phyloP scores from a whole-genome alignment of 257 asterid species.

The Salvia miltiorrhiza region DNA sequence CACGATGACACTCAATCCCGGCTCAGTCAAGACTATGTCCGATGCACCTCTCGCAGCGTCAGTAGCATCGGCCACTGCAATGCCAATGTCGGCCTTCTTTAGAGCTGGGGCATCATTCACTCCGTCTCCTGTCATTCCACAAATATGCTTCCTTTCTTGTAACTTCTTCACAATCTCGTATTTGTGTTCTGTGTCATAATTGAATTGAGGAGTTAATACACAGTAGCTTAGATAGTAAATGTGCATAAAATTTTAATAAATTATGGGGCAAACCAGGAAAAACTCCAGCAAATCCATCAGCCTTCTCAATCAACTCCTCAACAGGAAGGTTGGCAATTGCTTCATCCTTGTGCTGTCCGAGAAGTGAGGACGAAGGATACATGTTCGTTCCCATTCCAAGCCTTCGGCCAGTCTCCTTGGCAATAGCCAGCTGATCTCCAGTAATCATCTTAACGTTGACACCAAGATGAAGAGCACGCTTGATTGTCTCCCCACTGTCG shows the following conservation, averaged over 20 bases:
- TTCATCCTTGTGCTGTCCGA: constrained; percentile 56
- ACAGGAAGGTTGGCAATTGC: constrained; percentile 36
- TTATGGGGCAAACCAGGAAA: constrained; percentile 39
- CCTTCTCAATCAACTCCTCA: constrained; percentile 54
- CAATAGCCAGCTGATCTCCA: constrained; percentile 64
- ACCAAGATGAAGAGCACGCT: constrained; percentile 64
- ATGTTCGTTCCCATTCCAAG: constrained; percentile 66
- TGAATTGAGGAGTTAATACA: neutral
- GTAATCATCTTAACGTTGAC: constrained; percentile 88
- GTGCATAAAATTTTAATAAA: neutral
- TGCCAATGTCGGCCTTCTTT: constrained; percentile 56
- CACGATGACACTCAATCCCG: constrained; percentile 52
- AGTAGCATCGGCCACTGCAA: constrained; percentile 61
- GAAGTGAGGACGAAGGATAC: constrained; percentile 63
- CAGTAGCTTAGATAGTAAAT: neutral
- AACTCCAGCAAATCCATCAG: constrained; percentile 65
- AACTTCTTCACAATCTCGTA: constrained; percentile 58
- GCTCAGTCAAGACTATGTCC: constrained; percentile 54
- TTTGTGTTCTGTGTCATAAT: constrained; percentile 38
- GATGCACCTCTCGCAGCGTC: constrained; percentile 59
- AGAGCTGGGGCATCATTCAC: constrained; percentile 64
- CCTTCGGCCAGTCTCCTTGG: constrained; percentile 57
- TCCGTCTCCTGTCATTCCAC: constrained; percentile 67
- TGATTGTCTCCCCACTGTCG: constrained; percentile 78
- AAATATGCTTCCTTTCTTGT: constrained; percentile 52